Evolutionary conservation across 768 basidiomycete genomes (phyloP), one percentile per base, ranked within the genome.

Genomic region (Naganishia onofrii): DNA sequence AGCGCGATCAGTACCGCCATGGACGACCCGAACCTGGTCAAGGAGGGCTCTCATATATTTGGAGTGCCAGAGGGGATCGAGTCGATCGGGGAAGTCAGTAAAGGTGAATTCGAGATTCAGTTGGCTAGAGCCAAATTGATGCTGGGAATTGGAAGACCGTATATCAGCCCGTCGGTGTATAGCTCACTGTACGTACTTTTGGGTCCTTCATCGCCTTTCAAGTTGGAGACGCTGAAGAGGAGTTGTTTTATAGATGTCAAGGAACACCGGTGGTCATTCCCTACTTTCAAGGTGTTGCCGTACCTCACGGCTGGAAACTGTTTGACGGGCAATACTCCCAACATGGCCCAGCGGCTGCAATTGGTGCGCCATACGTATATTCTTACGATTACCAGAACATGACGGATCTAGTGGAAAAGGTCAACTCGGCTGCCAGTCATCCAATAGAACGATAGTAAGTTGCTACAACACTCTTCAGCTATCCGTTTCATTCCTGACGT

Each of bases 301-400:
- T 63, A 13, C 60, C 71, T 55, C 71, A 72, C 12, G 79, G 78
- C 29, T 80, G 78, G 78, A 55, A 72, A 26, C 31, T 74, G 1
- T 80, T 74, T 58, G 48, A 63, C 56, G 75, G 76, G 8, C 51
- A 42, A 28, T 67, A 64, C n/a, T 46, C 56, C 15, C 79, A 80
- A 46, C 79, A 79, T 68, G 78, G 79, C 28, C 79, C 79, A 29
- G 79, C 78, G 1, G 66, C 74, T n/a, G 53, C 67, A 0, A 66
- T 80, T 12, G 79, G 78, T 26, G 68, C 73, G n/a, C 79, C 79
- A 17, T 80, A 77, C 58, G 79, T 79, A 23, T 80, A 80, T 70
- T 65, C 67, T 0, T 80, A 80, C 67, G 70, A 72, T 23, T 28
- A 67, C 4, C 21, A 73, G 10, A 77, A 80, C 60, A 75, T 74